Base-by-base conservation (phyloP, 2,329 filamentous ascomycete species). In the Xylariaceae sp. region DNA sequence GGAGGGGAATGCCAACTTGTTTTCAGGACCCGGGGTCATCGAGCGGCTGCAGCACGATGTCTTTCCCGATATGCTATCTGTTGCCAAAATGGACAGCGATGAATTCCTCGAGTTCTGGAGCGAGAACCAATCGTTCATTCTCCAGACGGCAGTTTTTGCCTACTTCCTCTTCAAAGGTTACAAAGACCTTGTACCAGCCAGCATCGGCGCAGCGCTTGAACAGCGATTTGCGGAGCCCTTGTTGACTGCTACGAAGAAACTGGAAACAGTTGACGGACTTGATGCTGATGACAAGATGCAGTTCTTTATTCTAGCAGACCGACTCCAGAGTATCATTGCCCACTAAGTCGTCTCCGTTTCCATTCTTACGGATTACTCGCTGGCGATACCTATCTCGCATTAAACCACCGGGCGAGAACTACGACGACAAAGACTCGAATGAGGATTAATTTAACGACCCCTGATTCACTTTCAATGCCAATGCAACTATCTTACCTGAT, bases 131-230 rank as follows among this genome's bases (percentile, higher is more conserved):
- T 74, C 80, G 1, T 82, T 86, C 61, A 75, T 86, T 56, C 73
- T 86, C 62, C 82, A 86, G 64, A 81, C 81, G 0, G 80, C 81
- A 59, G 87, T 87, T 65, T 85, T 88, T 69, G 78, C 80, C 6
- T 77, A 82, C 55, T 83, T 86, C 64, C 72, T 86, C 17, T 80
- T 82, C 66, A 73, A 73, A 3, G 75, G 78, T 41, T 73, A 71
- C 69, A 73, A 71, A 57, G 72, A 78, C 50, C 69, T 85, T 4
- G 76, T 84, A 8, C 84, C 85, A 1, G 73, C 73, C 1, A 82
- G 81, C 0, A 83, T 86, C 80, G 77, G 78, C 0, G 76, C 78
- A 7, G 80, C 82, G 0, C 80, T 87, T 18, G 80, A 83, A 68
- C 79, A 84, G 66, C 75, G 84, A 35, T 87, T 84, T 68, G 75